These are phyloP conservation scores for Gossypium schwendimanii DNA, from an alignment of 441 rosid genomes.

Conservation along the genomic window DNA sequence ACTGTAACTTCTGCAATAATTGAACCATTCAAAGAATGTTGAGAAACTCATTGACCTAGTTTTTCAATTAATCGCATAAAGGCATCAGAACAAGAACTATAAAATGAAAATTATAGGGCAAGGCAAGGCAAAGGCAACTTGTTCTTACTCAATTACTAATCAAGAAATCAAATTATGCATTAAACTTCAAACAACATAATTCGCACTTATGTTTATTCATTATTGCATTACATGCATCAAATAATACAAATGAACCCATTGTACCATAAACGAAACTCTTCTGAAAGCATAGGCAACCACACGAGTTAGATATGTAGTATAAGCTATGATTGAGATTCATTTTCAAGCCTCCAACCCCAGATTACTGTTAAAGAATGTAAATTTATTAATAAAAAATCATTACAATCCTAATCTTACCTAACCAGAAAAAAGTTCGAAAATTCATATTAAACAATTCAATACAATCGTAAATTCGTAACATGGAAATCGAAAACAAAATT, in stretches of 20 bases:
- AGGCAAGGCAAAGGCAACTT: background rate
- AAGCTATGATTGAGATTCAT: background rate
- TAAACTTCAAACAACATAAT: background rate
- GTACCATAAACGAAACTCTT: background rate
- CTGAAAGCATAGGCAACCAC: background rate
- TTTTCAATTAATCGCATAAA: background rate
- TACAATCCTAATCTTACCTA: background rate
- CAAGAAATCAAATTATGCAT: background rate
- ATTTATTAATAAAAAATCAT: background rate
- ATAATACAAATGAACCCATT: background rate
- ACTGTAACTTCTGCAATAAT: slow-evolving; percentile 30
- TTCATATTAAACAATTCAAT: background rate
- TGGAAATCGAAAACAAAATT: background rate
- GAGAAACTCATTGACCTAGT: background rate
- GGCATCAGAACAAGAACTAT: background rate
- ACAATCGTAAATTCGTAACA: background rate
- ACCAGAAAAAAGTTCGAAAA: background rate
- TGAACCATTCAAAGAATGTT: background rate
- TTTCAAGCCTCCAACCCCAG: background rate
- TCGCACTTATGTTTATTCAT: background rate
- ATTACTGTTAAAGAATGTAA: background rate
- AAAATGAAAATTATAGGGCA: background rate
- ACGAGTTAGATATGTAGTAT: background rate
- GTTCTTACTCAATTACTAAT: background rate
- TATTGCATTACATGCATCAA: background rate